Evolutionary conservation across 208 protist genomes (phyloP).

Genomic region (Crithidia fasciculata): DNA sequence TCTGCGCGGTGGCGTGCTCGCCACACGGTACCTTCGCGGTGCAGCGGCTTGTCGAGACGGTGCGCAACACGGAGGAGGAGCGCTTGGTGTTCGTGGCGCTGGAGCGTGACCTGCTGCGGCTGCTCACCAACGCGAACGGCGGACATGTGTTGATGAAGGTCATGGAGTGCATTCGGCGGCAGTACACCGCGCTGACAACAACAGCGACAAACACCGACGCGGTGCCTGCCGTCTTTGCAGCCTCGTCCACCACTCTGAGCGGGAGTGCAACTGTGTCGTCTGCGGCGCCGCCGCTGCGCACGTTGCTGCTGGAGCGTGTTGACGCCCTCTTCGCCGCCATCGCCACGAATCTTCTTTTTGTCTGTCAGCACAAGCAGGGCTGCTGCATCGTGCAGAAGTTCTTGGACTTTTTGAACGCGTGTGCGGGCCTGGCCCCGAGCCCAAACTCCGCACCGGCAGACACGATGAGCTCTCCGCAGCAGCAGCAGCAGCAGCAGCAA

Average conservation of each 20-base stretch:
- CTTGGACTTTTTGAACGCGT: slow-evolving; percentile 80
- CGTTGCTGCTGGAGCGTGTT: slow-evolving; percentile 25
- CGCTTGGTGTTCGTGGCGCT: slow-evolving; percentile 56
- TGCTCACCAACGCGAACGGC: slow-evolving; percentile 96
- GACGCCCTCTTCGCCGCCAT: slow-evolving; percentile 53
- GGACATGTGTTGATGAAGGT: slow-evolving; percentile 95
- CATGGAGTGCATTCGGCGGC: slow-evolving; percentile 45
- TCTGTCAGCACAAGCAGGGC: slow-evolving; percentile 64
- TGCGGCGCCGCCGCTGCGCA: slow-evolving; percentile 13
- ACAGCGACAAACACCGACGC: not conserved
- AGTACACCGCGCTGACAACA: slow-evolving; percentile 25
- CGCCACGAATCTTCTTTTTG: slow-evolving; percentile 52
- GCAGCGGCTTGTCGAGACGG: slow-evolving; percentile 95
- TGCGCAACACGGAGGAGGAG: slow-evolving; percentile 81
- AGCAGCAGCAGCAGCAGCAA: slow-evolving; percentile 6
- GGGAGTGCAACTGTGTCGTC: slow-evolving; percentile 54
- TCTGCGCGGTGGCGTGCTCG: slow-evolving; percentile 60
- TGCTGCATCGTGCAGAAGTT: slow-evolving; percentile 96
- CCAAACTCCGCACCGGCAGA: not conserved
- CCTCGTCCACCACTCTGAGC: slow-evolving; percentile 28
- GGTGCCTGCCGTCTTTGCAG: not conserved
- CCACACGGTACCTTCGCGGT: slow-evolving; percentile 96
- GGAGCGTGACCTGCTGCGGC: slow-evolving; percentile 45
- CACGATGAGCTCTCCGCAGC: too few species aligned
- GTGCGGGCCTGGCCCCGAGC: slow-evolving; percentile 13